These are phyloP conservation scores for Pyrus pyrifolia DNA, from an alignment of 306 rosid genomes.

Conservation along the genomic window DNA sequence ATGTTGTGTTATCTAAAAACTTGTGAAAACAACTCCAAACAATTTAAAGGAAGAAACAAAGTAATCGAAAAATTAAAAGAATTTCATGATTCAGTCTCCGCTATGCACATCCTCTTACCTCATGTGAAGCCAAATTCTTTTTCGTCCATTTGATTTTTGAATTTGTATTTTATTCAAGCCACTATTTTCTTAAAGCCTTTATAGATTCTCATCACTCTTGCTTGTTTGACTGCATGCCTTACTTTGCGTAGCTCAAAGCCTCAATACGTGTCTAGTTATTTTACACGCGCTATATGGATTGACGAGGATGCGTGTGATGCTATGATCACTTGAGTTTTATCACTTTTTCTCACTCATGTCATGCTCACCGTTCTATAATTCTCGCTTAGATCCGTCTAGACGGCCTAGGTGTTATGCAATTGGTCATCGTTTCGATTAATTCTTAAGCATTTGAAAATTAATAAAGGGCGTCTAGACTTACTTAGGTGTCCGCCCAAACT, in stretches of 20 bases:
- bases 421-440: too few species aligned
- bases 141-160: neutral
- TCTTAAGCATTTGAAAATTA: too few species aligned
- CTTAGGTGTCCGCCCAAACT: too few species aligned
- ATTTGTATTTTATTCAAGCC: neutral
- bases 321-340: too few species aligned
- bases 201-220: neutral
- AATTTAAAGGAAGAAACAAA: neutral
- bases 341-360: neutral
- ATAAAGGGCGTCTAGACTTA: too few species aligned
- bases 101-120: neutral
- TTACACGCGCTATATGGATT: too few species aligned
- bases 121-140: neutral
- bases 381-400: too few species aligned
- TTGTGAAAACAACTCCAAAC: neutral
- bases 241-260: neutral
- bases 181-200: neutral
- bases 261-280: neutral
- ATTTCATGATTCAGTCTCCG: neutral
- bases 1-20: neutral
- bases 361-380: too few species aligned
- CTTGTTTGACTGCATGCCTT: too few species aligned
- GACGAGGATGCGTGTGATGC: too few species aligned
- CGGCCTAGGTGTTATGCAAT: fast-evolving
- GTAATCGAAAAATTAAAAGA: neutral